phyloP scores from a whole-genome alignment of 768 basidiomycete species.

The Mycena latifolia region DNA sequence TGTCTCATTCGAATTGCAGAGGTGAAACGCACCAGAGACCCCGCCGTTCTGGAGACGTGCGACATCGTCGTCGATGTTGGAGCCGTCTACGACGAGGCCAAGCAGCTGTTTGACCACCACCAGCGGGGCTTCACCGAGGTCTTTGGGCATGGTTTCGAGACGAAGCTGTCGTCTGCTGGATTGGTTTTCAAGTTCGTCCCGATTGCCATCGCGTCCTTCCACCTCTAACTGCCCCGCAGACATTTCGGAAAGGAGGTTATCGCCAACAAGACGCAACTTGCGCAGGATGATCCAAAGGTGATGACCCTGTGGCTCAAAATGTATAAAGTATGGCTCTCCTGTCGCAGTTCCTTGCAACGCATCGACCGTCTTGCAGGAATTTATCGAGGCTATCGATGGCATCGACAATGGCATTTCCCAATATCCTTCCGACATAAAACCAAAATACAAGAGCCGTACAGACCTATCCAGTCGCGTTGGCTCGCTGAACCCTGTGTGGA shows the following conservation, averaged over 20 bases:
- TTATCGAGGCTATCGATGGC: constrained; percentile 94
- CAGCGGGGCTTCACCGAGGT: constrained; percentile 93
- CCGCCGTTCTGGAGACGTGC: constrained; percentile 77
- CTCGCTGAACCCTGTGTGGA: constrained; percentile 93
- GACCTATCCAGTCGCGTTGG: constrained; percentile 89
- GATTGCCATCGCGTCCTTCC: not conserved
- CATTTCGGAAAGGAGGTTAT: constrained; percentile 94
- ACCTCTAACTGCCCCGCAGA: constrained; percentile 50
- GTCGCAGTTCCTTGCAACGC: constrained; percentile 10
- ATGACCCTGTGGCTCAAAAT: constrained; percentile 87
- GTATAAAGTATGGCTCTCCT: constrained; percentile 71
- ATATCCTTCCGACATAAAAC: constrained; percentile 73
- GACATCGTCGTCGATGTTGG: constrained; percentile 98
- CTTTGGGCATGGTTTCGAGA: constrained; percentile 89
- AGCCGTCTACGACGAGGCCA: constrained; percentile 86
- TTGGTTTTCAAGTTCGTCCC: constrained; percentile 90
- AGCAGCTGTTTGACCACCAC: constrained; percentile 93
- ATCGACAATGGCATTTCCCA: constrained; percentile 96
- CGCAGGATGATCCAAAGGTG: constrained; percentile 71
- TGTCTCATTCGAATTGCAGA: constrained; percentile 49
- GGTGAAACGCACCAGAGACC: constrained; percentile 81
- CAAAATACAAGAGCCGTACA: constrained; percentile 82
- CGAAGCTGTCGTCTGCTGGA: constrained; percentile 94
- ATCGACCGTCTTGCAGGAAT: constrained; percentile 65
- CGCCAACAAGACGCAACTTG: constrained; percentile 64